Conservation (phyloP, 2,329 filamentous ascomycete genomes). For the Clonostachys sp. region DNA sequence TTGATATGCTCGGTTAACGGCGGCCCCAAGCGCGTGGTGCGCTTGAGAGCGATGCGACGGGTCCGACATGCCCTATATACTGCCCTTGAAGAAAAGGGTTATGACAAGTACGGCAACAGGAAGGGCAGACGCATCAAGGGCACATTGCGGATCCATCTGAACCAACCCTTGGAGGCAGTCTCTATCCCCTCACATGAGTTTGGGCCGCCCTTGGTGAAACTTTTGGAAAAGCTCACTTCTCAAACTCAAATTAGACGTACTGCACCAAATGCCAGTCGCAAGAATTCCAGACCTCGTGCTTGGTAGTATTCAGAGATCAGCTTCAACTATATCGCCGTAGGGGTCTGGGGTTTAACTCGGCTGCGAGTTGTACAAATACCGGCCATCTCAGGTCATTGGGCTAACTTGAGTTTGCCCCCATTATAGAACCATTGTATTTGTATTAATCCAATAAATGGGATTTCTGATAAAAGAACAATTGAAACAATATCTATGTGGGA, state of each 20-base stretch:
- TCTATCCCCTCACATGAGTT: constrained; percentile 8
- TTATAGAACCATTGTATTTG: no score
- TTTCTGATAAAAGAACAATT: no score
- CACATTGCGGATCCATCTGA: constrained; percentile 15
- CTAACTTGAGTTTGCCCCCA: no score
- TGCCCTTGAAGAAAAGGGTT: constrained; percentile 17
- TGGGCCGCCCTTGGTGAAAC: constrained; percentile 5
- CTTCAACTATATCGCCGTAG: no score
- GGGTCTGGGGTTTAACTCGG: no score
- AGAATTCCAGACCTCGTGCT: no score
- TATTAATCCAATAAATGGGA: no score
- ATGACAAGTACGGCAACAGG: constrained; percentile 5
- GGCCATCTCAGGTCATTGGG: no score
- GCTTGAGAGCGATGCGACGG: constrained; percentile 12
- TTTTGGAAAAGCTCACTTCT: constrained; percentile 1
- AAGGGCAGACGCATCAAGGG: constrained; percentile 10
- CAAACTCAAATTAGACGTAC: neutral
- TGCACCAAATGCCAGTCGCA: no score
- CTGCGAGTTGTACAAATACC: no score
- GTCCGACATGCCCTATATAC: constrained; percentile 17
- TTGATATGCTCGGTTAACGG: constrained; percentile 12
- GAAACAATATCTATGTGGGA: no score
- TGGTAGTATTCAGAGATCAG: no score
- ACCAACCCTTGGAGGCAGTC: constrained; percentile 9
- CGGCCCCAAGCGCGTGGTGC: constrained; percentile 13